Percentiles rank a stretch among this genome's conserved stretches.
These are phyloP conservation scores for Penicillium nordicum DNA, from an alignment of 2,329 filamentous ascomycete species.

Conservation along the genomic window DNA sequence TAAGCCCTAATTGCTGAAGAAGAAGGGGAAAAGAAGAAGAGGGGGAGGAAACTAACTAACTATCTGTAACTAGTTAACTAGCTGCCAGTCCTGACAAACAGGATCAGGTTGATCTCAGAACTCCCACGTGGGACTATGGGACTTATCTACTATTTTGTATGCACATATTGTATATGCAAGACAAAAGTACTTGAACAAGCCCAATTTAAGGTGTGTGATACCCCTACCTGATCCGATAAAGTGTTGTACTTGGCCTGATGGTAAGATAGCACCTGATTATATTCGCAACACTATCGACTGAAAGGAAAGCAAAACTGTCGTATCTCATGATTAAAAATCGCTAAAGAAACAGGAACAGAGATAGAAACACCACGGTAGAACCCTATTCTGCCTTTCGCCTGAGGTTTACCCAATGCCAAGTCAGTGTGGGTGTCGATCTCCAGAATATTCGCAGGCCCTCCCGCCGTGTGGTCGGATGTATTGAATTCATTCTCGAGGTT, in stretches of 20 bases:
- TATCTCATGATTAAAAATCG: constrained; percentile 1
- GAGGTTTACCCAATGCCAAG: background rate
- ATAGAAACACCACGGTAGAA: background rate
- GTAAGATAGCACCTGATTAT: background rate
- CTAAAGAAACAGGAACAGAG: background rate
- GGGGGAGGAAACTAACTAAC: too few species aligned
- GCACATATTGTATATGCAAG: background rate
- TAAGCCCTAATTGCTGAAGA: too few species aligned
- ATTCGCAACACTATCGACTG: background rate
- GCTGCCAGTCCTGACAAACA: too few species aligned
- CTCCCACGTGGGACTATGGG: background rate
- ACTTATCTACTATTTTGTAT: background rate
- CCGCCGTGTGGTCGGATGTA: background rate
- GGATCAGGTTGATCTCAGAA: too few species aligned
- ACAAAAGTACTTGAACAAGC: constrained; percentile 1
- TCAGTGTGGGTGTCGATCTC: background rate
- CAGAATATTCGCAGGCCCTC: background rate
- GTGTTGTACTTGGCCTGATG: background rate
- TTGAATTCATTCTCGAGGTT: background rate
- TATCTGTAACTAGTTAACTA: too few species aligned
- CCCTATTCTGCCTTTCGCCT: background rate
- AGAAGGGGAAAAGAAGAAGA: too few species aligned
- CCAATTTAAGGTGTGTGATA: background rate
- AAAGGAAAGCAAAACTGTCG: background rate
- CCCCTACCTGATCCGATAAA: background rate